Conservation (phyloP, 257 asterid genomes). For the Gentiana macrophylla region DNA sequence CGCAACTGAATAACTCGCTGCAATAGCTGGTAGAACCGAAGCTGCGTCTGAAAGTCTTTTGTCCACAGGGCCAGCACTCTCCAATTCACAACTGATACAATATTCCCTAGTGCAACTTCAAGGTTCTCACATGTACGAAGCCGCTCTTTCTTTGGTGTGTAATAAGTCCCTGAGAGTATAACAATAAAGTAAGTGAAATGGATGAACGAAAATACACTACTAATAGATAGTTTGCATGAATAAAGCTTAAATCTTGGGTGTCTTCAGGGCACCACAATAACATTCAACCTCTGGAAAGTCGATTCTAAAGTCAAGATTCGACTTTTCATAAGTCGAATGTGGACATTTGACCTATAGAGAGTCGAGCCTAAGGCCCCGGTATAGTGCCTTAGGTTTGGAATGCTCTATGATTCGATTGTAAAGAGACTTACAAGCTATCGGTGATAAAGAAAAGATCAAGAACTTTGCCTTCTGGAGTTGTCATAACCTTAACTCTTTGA, state of each 20-base stretch:
- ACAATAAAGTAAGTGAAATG: too few relatives aligned
- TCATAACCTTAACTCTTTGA: conserved; percentile 44
- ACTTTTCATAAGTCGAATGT: too few relatives aligned
- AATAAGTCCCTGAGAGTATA: conserved; percentile 28
- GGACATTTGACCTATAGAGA: too few relatives aligned
- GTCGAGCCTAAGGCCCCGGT: too few relatives aligned
- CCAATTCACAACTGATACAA: conserved; percentile 40
- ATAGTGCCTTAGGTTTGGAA: too few relatives aligned
- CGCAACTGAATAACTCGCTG: conserved; percentile 31
- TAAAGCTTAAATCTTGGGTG: too few relatives aligned
- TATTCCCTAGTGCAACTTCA: conserved; percentile 28
- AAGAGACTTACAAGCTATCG: conserved; percentile 28
- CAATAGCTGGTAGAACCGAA: conserved; percentile 25
- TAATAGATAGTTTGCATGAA: too few relatives aligned
- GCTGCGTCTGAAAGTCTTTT: conserved; percentile 27
- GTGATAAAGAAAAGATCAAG: conserved; percentile 47
- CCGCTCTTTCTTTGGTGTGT: conserved; percentile 30
- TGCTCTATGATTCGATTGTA: not conserved
- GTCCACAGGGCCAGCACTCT: conserved; percentile 31
- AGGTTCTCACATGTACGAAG: conserved; percentile 28
- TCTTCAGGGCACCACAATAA: too few relatives aligned
- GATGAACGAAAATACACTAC: too few relatives aligned
- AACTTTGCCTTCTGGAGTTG: conserved; percentile 47
- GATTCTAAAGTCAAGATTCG: too few relatives aligned
- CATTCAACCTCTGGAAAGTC: too few relatives aligned